Base-by-base conservation (phyloP, 345 rosid species). In the Aquilaria malaccensis region DNA sequence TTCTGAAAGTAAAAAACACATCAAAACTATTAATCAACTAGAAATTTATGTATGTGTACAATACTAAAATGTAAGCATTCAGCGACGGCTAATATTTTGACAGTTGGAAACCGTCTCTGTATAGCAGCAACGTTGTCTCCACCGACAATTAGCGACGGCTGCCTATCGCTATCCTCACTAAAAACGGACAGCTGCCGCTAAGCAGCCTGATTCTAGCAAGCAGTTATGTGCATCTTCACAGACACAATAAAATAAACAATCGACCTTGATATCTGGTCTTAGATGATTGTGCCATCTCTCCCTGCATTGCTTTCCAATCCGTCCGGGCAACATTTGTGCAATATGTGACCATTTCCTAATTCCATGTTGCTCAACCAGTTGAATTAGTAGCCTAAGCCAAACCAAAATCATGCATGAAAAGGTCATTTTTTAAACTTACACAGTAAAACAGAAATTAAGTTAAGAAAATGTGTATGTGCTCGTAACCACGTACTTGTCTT, bases 271-370 rank as follows among this genome's bases (percentile, higher is more conserved):
- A 63, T 86, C 88, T 2, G 99, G 99, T 60, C 87, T 73, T 0
- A 94, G 82, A 77, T 94, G 99, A 56, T 94, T 94, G 47, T 90
- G 99, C 99, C 99, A 94, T 58, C 97, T 86, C 70, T 94, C 99
- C 63, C 99, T 73, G 45, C 99, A 94, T 33, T 94, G 99, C 73
- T 94, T 94, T 43, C 97, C 99, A 10, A 88, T 86, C 55, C 99
- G 74, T 50, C 97, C 96, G 7, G 89, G 79, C 70, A 94, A 70
- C 85, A 80, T 74, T 59, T 76, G 85, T 50, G 97, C 95, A 69
- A 94, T 85, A 29, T 76, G 77, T 55, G 97, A 86, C 99, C 99
- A 94, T 67, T 82, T 88, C 45, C 84, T 86, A 43, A 86, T 54
- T 15, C 97, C 99, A 70, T 70, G 62, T 50, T 71, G 74, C 6